phyloP scores from a whole-genome alignment of 2,329 filamentous ascomycete genomes.

The Colletotrichum sp. region DNA sequence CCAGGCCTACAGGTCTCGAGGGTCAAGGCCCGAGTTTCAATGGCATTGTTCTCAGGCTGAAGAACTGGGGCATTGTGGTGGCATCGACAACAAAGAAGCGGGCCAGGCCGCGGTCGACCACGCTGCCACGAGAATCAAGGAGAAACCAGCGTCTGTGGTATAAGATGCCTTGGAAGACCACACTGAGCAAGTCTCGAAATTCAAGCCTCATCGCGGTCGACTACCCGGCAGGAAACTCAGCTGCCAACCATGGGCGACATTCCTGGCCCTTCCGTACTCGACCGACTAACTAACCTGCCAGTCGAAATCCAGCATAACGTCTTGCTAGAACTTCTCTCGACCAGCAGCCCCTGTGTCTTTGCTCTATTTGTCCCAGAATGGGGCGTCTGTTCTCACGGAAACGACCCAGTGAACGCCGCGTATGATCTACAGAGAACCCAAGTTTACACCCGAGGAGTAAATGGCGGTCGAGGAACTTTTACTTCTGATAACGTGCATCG shows the following conservation, averaged over 20 bases:
- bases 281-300: conserved; percentile 2
- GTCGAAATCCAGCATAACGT: conserved; percentile 8
- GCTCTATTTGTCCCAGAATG: conserved; percentile 13
- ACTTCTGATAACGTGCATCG: neutral
- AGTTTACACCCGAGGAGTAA: neutral
- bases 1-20: neutral
- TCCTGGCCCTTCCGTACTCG: neutral
- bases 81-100: neutral
- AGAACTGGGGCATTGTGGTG: neutral
- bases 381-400: conserved; percentile 2
- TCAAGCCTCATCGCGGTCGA: neutral
- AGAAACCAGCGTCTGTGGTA: neutral
- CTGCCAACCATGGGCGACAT: neutral
- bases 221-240: neutral
- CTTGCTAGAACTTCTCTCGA: neutral
- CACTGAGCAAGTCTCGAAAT: neutral
- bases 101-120: neutral
- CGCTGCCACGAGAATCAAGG: neutral
- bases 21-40: neutral
- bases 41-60: neutral
- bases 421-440: conserved; percentile 15
- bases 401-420: neutral
- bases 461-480: neutral
- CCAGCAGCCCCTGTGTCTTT: conserved; percentile 1
- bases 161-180: neutral